These are phyloP conservation scores for Alternaria viburni DNA, from an alignment of 2,329 filamentous ascomycete genomes.

Conservation along the genomic window DNA sequence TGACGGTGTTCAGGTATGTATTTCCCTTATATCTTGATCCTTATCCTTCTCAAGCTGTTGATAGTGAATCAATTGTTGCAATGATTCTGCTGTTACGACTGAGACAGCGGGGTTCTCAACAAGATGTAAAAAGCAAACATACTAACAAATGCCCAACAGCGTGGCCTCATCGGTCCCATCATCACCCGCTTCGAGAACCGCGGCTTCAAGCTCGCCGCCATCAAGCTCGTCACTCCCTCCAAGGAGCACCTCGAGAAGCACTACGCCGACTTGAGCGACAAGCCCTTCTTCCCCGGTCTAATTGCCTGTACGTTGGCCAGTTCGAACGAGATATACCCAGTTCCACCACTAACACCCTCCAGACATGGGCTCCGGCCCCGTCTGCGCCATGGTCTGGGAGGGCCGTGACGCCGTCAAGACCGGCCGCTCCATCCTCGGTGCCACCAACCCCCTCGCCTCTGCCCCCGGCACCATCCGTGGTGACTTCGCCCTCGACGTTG, in stretches of 20 bases:
- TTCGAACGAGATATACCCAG: neutral
- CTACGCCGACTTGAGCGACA: slow-evolving; percentile 89
- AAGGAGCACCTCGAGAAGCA: slow-evolving; percentile 98
- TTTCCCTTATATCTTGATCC: too few species aligned
- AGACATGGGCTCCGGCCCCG: slow-evolving; percentile 98
- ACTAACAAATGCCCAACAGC: slow-evolving; percentile 60
- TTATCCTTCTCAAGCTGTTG: too few species aligned
- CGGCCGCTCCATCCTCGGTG: slow-evolving; percentile 93
- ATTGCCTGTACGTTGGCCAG: slow-evolving; percentile 74
- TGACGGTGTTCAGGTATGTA: slow-evolving; percentile 99
- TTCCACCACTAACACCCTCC: slow-evolving; percentile 12
- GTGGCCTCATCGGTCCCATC: slow-evolving; percentile 97
- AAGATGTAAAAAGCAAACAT: slow-evolving; percentile 6
- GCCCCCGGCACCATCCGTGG: slow-evolving; percentile 98
- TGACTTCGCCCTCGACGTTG: slow-evolving; percentile 85
- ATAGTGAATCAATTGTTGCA: neutral
- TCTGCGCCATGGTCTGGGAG: slow-evolving; percentile 99
- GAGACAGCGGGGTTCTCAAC: neutral
- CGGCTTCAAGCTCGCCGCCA: slow-evolving; percentile 97
- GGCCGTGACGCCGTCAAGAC: slow-evolving; percentile 99
- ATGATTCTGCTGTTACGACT: neutral
- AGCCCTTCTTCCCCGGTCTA: slow-evolving; percentile 97
- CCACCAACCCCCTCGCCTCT: slow-evolving; percentile 97
- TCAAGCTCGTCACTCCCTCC: slow-evolving; percentile 90
- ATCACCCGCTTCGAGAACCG: slow-evolving; percentile 97